Evolutionary conservation across 2,329 filamentous ascomycete genomes (phyloP).

Genomic region (Fusarium musae): DNA sequence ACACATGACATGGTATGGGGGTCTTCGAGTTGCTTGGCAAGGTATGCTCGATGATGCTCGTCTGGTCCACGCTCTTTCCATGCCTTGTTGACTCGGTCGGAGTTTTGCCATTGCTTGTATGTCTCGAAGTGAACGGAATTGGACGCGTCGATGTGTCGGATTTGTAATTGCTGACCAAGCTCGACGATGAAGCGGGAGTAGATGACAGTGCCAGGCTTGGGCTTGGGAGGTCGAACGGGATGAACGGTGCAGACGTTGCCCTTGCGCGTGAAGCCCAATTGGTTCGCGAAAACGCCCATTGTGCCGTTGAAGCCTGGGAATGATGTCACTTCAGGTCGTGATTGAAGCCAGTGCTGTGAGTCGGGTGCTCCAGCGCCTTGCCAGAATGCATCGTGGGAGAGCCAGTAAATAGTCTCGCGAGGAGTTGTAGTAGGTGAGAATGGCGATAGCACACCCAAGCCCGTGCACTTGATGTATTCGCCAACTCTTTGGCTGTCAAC

Average conservation of each 20-base stretch:
- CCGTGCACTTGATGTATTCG: constrained; percentile 18
- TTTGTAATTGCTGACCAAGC: constrained; percentile 37
- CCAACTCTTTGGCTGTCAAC: constrained; percentile 10
- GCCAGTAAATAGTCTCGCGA: constrained; percentile 29
- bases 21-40: constrained; percentile 40
- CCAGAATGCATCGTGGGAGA: constrained; percentile 40
- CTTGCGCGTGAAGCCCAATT: constrained; percentile 42
- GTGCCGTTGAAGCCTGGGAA: constrained; percentile 42
- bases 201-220: constrained; percentile 37
- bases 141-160: constrained; percentile 42
- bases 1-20: constrained; percentile 45
- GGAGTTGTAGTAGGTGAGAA: not conserved
- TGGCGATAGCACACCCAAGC: constrained; percentile 13
- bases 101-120: constrained; percentile 45
- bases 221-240: constrained; percentile 43
- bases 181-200: constrained; percentile 45
- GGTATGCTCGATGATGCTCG: constrained; percentile 43
- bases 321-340: constrained; percentile 37
- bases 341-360: constrained; percentile 39
- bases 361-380: constrained; percentile 44
- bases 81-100: constrained; percentile 43
- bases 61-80: constrained; percentile 45
- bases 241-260: constrained; percentile 46
- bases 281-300: constrained; percentile 39
- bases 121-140: constrained; percentile 41